A percentile compares a stretch with the other conserved stretches of the same genome.
phyloP scores from a whole-genome alignment of 495 filamentous ascomycete species.

The Neurospora sp. region DNA sequence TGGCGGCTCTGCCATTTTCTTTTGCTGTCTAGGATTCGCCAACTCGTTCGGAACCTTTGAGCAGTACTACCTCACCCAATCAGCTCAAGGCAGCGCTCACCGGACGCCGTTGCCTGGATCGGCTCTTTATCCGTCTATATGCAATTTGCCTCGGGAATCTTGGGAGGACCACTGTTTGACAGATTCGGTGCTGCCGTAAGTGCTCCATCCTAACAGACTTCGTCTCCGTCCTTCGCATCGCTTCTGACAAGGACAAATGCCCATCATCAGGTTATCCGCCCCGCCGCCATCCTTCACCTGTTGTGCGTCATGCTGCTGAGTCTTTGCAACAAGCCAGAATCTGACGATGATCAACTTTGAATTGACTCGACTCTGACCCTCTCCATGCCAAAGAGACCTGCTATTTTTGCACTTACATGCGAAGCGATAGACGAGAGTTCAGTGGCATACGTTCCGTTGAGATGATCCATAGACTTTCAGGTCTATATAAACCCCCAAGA shows the following conservation, averaged over 20 bases:
- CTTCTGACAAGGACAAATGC: not conserved
- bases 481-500: too few species aligned
- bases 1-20: conserved; percentile 23
- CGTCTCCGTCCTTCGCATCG: not conserved
- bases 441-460: too few species aligned
- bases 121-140: conserved; percentile 42
- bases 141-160: conserved; percentile 29
- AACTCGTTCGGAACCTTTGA: conserved; percentile 55
- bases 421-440: too few species aligned
- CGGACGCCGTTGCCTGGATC: conserved; percentile 51
- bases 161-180: conserved; percentile 41
- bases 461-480: too few species aligned
- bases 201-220: not conserved
- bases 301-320: conserved; percentile 45
- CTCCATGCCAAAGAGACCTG: too few species aligned
- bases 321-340: conserved; percentile 37
- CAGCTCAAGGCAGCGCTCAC: conserved; percentile 34
- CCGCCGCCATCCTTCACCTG: conserved; percentile 27
- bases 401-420: too few species aligned
- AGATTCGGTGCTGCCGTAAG: conserved; percentile 33
- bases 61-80: conserved; percentile 46
- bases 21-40: conserved; percentile 49
- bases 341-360: too few species aligned
- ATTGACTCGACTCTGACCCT: too few species aligned
- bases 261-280: conserved; percentile 24